Percentiles rank a stretch among this genome's conserved stretches.
These are phyloP conservation scores for Globisporangium solare DNA, from an alignment of 352 stramenopile species.

Conservation along the genomic window DNA sequence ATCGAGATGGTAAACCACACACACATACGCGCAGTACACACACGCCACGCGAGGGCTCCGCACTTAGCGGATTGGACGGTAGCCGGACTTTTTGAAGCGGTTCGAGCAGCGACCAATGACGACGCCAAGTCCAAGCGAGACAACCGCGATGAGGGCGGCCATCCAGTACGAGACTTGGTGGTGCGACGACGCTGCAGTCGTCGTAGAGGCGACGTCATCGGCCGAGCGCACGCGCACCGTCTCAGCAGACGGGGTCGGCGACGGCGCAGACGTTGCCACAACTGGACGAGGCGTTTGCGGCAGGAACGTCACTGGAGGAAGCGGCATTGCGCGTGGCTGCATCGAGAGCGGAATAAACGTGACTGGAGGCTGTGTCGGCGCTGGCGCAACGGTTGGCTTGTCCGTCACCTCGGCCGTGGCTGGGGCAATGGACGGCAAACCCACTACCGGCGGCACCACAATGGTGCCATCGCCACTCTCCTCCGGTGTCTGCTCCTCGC, in stretches of 20 bases:
- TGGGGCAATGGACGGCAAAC: constrained; percentile 6
- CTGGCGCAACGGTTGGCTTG: constrained; percentile 2
- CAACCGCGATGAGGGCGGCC: constrained; percentile 41
- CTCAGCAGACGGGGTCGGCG: not conserved
- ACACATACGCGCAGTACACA: not conserved
- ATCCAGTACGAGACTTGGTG: constrained; percentile 43
- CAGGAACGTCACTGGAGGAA: not conserved
- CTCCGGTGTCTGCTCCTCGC: not conserved
- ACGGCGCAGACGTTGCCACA: constrained; percentile 1
- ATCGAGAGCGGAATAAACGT: not conserved
- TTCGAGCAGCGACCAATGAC: constrained; percentile 56
- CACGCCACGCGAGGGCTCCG: not conserved
- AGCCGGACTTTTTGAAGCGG: constrained; percentile 38
- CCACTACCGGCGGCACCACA: not conserved
- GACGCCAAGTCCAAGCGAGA: constrained; percentile 39
- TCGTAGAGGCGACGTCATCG: constrained; percentile 5
- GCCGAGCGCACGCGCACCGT: constrained; percentile 8
- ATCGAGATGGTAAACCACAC: not conserved
- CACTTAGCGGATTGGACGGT: constrained; percentile 37
- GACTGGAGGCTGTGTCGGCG: not conserved
- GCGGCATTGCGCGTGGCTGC: not conserved
- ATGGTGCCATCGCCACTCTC: constrained; percentile 1
- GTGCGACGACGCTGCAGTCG: constrained; percentile 8
- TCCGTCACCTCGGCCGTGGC: not conserved
- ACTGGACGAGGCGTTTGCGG: not conserved